phyloP scores from a whole-genome alignment of 306 rosid genomes.

The Hippophae gyantsensis region DNA sequence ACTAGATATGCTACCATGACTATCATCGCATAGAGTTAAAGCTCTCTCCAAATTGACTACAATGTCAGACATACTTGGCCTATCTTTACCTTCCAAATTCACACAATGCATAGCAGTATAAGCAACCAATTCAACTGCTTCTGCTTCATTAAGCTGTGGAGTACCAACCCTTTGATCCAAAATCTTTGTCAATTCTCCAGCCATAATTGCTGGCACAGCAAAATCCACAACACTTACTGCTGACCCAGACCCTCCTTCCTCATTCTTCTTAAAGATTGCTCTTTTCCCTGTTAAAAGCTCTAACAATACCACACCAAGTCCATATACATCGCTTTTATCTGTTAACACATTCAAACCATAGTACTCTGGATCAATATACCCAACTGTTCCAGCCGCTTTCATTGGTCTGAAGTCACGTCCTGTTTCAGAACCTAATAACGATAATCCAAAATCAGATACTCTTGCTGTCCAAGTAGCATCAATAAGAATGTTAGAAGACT shows the following conservation, averaged over 20 bases:
- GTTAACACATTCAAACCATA: slow-evolving; percentile 78
- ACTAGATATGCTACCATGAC: slow-evolving; percentile 58
- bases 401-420: slow-evolving; percentile 35
- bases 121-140: slow-evolving; percentile 77
- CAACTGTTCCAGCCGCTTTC: slow-evolving; percentile 81
- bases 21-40: slow-evolving; percentile 43
- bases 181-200: slow-evolving; percentile 54
- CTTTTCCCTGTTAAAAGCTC: slow-evolving; percentile 88
- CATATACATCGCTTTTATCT: slow-evolving; percentile 87
- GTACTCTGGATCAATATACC: slow-evolving; percentile 96
- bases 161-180: slow-evolving; percentile 67
- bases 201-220: slow-evolving; percentile 66
- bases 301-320: slow-evolving; percentile 72
- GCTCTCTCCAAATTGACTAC: slow-evolving; percentile 76
- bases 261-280: slow-evolving; percentile 58
- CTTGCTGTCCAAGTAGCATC: slow-evolving; percentile 66
- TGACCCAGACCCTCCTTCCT: slow-evolving; percentile 34
- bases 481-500: slow-evolving; percentile 75
- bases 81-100: slow-evolving; percentile 85
- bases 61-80: slow-evolving; percentile 85
- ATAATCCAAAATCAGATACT: slow-evolving; percentile 88
- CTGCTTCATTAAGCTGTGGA: slow-evolving; percentile 50
- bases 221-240: slow-evolving; percentile 61
- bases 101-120: slow-evolving; percentile 77
- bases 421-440: slow-evolving; percentile 60